Percentiles rank a stretch among this genome's conserved stretches.
Conservation (phyloP, 192 early-diverging fungal genomes). For the Coemansia sp. region DNA sequence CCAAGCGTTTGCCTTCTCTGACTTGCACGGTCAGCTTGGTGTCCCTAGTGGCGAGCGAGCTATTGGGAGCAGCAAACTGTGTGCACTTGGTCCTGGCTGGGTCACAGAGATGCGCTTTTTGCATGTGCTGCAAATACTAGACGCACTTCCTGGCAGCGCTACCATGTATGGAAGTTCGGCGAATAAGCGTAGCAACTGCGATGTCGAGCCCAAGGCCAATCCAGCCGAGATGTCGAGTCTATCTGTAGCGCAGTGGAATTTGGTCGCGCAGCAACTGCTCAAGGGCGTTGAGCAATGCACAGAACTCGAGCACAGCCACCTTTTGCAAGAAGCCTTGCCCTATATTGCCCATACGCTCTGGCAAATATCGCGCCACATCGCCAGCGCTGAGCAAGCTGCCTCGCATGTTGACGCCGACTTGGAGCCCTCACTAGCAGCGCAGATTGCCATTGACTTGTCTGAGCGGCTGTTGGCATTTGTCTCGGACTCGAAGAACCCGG, state of each 20-base stretch:
- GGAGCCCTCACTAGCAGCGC: slow-evolving; percentile 1
- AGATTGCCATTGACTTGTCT: slow-evolving; percentile 29
- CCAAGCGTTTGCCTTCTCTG: slow-evolving; percentile 10
- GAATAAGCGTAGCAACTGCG: background rate
- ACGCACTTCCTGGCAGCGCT: slow-evolving; percentile 13
- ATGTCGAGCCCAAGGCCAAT: background rate
- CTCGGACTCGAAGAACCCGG: slow-evolving; percentile 15
- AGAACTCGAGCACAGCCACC: slow-evolving; percentile 15
- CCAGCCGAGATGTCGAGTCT: slow-evolving; percentile 9
- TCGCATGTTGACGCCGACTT: background rate
- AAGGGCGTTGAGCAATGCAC: slow-evolving; percentile 22
- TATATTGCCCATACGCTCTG: slow-evolving; percentile 36
- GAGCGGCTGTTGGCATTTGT: slow-evolving; percentile 37
- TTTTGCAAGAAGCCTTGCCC: slow-evolving; percentile 21
- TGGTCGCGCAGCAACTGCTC: slow-evolving; percentile 24
- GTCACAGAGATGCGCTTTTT: slow-evolving; percentile 32
- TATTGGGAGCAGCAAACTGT: background rate
- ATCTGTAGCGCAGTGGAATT: slow-evolving; percentile 36
- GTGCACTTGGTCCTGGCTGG: slow-evolving; percentile 29
- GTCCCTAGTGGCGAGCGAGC: background rate
- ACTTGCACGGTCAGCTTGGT: background rate
- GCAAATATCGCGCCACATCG: slow-evolving; percentile 7
- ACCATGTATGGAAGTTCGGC: background rate
- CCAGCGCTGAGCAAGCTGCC: slow-evolving; percentile 1
- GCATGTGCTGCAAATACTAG: slow-evolving; percentile 29